Percentiles rank a stretch among this genome's conserved stretches.
phyloP scores from a whole-genome alignment of 495 filamentous ascomycete genomes.

The Darksidea phi region DNA sequence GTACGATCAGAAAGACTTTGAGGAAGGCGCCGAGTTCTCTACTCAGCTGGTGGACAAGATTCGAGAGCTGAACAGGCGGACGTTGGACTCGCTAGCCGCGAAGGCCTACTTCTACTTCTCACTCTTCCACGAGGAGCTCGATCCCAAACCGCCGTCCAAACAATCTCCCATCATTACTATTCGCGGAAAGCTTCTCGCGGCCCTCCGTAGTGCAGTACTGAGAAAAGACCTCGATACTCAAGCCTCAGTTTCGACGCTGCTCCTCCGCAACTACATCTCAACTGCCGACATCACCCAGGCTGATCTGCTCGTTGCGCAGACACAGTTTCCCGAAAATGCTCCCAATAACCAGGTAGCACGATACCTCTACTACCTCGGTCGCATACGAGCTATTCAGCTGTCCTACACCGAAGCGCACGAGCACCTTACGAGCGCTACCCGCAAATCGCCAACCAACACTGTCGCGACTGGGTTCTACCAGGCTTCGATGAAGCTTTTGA shows the following conservation, averaged over 20 bases:
- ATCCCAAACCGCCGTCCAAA: constrained; percentile 81
- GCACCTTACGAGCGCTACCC: constrained; percentile 84
- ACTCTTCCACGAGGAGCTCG: constrained; percentile 85
- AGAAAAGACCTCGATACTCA: constrained; percentile 96
- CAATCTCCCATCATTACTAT: constrained; percentile 79
- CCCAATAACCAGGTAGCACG: constrained; percentile 97
- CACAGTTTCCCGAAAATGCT: constrained; percentile 85
- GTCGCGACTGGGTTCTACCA: constrained; percentile 92
- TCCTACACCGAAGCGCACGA: constrained; percentile 96
- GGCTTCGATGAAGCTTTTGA: constrained; percentile 86
- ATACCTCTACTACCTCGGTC: constrained; percentile 93
- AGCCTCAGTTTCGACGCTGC: constrained; percentile 87
- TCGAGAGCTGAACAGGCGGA: constrained; percentile 86
- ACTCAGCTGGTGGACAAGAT: constrained; percentile 75
- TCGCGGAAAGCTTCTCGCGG: constrained; percentile 79
- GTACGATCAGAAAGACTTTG: constrained; percentile 75
- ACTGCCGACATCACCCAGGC: constrained; percentile 97
- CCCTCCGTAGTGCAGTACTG: constrained; percentile 87
- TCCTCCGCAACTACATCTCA: constrained; percentile 92
- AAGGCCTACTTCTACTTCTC: constrained; percentile 98
- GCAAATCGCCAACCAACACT: constrained; percentile 87
- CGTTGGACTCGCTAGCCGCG: constrained; percentile 87
- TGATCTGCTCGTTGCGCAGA: constrained; percentile 91
- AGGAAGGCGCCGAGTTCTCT: constrained; percentile 81
- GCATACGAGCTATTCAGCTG: constrained; percentile 93